Percentiles rank a stretch among this genome's conserved stretches.
phyloP scores from a whole-genome alignment of 2,329 filamentous ascomycete species.

The Nannizziopsis barbatae region DNA sequence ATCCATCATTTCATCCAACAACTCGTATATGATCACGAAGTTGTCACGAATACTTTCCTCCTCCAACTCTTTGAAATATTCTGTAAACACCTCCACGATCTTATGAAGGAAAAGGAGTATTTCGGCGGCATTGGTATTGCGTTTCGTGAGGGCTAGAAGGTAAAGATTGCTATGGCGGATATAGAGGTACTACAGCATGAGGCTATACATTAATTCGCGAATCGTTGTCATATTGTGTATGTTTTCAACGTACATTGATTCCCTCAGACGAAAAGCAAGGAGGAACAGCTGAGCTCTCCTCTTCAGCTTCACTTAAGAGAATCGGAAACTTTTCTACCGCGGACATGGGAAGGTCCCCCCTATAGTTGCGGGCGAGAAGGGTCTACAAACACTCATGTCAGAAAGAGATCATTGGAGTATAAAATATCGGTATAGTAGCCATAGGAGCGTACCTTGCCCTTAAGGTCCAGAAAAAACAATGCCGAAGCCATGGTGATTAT shows the following conservation, averaged over 20 bases:
- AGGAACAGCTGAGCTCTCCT: conserved; percentile 93
- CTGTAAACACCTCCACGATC: conserved; percentile 96
- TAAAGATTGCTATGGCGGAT: conserved; percentile 99
- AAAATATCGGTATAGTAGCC: not conserved
- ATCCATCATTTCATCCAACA: conserved; percentile 99
- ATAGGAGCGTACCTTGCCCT: conserved; percentile 71
- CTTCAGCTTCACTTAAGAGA: conserved; percentile 93
- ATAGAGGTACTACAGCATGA: conserved; percentile 68
- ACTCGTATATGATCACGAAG: conserved; percentile 97
- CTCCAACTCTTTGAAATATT: conserved; percentile 98
- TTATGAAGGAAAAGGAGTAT: conserved; percentile 97
- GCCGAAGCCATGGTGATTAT: conserved; percentile 72
- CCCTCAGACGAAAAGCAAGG: conserved; percentile 98
- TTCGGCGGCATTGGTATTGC: conserved; percentile 97
- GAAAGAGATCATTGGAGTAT: not conserved
- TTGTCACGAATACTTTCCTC: conserved; percentile 99
- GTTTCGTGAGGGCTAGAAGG: conserved; percentile 92
- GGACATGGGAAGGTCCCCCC: conserved; percentile 97
- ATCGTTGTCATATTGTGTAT: conserved; percentile 4
- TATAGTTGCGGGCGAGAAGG: conserved; percentile 94
- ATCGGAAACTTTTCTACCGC: conserved; percentile 96
- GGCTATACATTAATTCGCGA: conserved; percentile 11
- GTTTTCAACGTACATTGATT: conserved; percentile 64
- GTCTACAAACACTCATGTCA: conserved; percentile 47
- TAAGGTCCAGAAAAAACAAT: conserved; percentile 95